phyloP scores from a whole-genome alignment of 805 yeast species.

The Candida palmyrensis region DNA sequence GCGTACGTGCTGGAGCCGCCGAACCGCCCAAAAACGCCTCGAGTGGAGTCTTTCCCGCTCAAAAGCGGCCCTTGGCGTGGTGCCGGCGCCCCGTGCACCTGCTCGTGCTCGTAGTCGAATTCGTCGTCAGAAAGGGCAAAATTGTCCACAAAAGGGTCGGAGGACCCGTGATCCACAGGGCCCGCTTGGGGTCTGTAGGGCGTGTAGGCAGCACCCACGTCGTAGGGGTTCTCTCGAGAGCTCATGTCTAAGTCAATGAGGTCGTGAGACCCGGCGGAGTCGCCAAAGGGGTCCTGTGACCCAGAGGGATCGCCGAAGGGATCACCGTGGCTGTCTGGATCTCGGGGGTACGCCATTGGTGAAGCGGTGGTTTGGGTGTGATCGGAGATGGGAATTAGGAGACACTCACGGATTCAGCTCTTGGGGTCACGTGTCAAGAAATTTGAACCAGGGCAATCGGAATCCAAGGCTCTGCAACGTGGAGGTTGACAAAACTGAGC shows the following conservation, averaged over 20 bases:
- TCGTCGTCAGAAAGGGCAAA: conserved; percentile 33
- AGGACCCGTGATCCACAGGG: conserved; percentile 4
- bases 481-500: no score
- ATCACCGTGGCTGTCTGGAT: no score
- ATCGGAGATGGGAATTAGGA: no score
- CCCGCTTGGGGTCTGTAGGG: conserved; percentile 5
- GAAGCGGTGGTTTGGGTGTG: no score
- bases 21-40: conserved; percentile 18
- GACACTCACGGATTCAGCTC: no score
- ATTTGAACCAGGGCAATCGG: no score
- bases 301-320: no score
- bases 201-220: conserved; percentile 1
- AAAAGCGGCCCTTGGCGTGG: conserved; percentile 23
- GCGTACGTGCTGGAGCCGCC: conserved; percentile 3
- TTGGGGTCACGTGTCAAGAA: no score
- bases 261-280: conserved; percentile 17
- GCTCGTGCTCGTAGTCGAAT: conserved; percentile 12
- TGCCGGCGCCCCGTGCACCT: conserved; percentile 3
- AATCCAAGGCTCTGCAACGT: no score
- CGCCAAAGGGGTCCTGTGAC: conserved; percentile 16
- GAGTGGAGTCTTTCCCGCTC: conserved; percentile 9
- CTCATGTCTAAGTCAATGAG: conserved; percentile 29
- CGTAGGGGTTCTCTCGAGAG: conserved; percentile 7
- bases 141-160: conserved; percentile 31
- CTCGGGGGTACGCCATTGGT: no score